Conservation (phyloP, 805 yeast species). For the Nakazawaea holstii region DNA sequence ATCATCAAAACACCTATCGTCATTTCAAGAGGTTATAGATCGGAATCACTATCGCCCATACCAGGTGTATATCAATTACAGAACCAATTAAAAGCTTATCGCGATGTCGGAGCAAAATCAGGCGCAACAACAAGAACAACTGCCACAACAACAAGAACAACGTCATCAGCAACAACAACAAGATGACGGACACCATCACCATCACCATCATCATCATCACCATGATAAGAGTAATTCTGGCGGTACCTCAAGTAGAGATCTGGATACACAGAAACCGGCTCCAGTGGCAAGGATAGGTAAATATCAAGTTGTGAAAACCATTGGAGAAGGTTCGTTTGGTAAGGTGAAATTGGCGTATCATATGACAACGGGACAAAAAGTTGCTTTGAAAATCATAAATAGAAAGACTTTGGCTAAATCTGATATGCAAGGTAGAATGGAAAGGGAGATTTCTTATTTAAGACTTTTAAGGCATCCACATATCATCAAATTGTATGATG, state of each 20-base stretch:
- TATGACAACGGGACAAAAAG: constrained; percentile 84
- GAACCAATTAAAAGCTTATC: no score
- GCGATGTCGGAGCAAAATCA: no score
- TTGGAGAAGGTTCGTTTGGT: constrained; percentile 97
- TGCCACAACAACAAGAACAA: constrained; percentile 1
- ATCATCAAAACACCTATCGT: no score
- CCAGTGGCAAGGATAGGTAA: constrained; percentile 63
- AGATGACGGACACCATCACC: constrained; percentile 12
- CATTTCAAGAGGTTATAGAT: no score
- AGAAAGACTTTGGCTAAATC: constrained; percentile 87
- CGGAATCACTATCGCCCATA: no score
- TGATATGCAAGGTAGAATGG: constrained; percentile 96
- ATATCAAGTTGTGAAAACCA: constrained; percentile 85
- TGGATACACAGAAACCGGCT: constrained; percentile 5
- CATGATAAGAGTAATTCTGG: constrained; percentile 11
- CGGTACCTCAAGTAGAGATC: background rate
- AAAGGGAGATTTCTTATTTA: constrained; percentile 87
- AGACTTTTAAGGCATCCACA: constrained; percentile 91
- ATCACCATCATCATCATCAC: constrained; percentile 17
- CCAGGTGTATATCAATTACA: no score
- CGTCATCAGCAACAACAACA: constrained; percentile 15
- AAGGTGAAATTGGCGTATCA: constrained; percentile 91
- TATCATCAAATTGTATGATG: constrained; percentile 92
- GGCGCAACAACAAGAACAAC: background rate
- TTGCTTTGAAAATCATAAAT: constrained; percentile 89